phyloP scores from a whole-genome alignment of 2,329 filamentous ascomycete genomes.

The Fusarium sp. region DNA sequence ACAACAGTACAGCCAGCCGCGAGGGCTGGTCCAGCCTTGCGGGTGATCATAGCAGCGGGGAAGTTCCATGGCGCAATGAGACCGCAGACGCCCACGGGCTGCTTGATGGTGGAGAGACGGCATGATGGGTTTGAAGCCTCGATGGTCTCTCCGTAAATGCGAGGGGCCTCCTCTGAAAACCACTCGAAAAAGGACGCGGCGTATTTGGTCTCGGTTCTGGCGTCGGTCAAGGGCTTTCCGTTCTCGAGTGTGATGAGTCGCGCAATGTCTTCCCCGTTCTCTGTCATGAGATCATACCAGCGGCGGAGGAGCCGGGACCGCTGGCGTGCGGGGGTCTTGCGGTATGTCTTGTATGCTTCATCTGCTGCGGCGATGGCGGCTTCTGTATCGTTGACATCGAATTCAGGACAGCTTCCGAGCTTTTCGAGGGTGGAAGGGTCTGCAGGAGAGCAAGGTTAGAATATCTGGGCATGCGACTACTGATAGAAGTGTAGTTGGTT shows the following conservation, averaged over 20 bases:
- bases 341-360: constrained; percentile 69
- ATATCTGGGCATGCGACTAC: neutral
- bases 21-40: constrained; percentile 66
- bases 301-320: constrained; percentile 71
- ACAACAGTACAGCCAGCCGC: constrained; percentile 84
- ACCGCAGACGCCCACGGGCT: constrained; percentile 54
- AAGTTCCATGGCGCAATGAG: constrained; percentile 68
- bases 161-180: constrained; percentile 74
- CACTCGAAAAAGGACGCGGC: constrained; percentile 73
- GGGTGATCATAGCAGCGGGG: constrained; percentile 65
- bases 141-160: constrained; percentile 61
- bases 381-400: constrained; percentile 75
- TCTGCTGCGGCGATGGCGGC: constrained; percentile 77
- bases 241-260: constrained; percentile 79
- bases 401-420: constrained; percentile 80
- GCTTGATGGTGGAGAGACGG: constrained; percentile 56
- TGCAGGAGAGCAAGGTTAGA: constrained; percentile 48
- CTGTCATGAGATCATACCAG: constrained; percentile 76
- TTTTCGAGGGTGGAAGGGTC: constrained; percentile 79
- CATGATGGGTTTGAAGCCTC: constrained; percentile 71
- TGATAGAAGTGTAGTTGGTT: constrained; percentile 7
- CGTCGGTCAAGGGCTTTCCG: constrained; percentile 75
- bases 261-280: constrained; percentile 75
- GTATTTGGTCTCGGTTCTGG: constrained; percentile 69
- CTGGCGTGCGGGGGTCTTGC: constrained; percentile 70